Conservation (phyloP, 2,329 filamentous ascomycete species). For the Fusarium succisae region DNA sequence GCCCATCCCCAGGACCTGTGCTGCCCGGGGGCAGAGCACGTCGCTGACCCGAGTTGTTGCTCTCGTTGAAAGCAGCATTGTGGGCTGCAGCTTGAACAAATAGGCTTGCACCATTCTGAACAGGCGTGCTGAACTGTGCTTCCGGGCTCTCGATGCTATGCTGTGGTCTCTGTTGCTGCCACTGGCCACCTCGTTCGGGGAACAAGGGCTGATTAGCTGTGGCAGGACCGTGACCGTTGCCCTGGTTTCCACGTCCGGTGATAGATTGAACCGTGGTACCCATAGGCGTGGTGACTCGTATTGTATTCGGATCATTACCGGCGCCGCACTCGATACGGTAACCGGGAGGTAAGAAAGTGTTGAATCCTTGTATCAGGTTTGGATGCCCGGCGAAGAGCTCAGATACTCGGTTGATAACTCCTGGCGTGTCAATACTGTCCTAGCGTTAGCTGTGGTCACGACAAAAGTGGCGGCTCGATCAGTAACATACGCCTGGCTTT, state of each 20-base stretch:
- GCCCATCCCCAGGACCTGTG: constrained; percentile 52
- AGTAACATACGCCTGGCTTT: constrained; percentile 84
- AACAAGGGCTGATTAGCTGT: constrained; percentile 56
- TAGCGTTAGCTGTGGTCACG: constrained; percentile 40
- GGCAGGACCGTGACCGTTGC: constrained; percentile 54
- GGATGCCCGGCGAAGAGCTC: constrained; percentile 96
- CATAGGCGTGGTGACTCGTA: constrained; percentile 95
- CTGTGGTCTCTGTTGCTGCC: constrained; percentile 66
- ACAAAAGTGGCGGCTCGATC: not conserved
- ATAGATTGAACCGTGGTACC: constrained; percentile 96
- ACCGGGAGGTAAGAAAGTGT: constrained; percentile 94
- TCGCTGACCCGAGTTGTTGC: constrained; percentile 45
- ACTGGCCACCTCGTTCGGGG: constrained; percentile 59
- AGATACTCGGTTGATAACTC: constrained; percentile 96
- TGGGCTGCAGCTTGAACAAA: constrained; percentile 57
- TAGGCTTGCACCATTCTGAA: constrained; percentile 58
- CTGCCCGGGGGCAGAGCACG: constrained; percentile 42
- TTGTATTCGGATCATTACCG: constrained; percentile 93
- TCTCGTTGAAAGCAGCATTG: constrained; percentile 47
- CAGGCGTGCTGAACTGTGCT: constrained; percentile 67
- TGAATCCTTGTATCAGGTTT: constrained; percentile 95
- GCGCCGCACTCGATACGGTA: constrained; percentile 97
- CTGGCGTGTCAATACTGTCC: constrained; percentile 88
- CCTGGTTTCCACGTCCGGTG: constrained; percentile 61
- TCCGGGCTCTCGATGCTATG: constrained; percentile 72